phyloP scores from a whole-genome alignment of 805 yeast species.

The Zygoascus flipseniorum region DNA sequence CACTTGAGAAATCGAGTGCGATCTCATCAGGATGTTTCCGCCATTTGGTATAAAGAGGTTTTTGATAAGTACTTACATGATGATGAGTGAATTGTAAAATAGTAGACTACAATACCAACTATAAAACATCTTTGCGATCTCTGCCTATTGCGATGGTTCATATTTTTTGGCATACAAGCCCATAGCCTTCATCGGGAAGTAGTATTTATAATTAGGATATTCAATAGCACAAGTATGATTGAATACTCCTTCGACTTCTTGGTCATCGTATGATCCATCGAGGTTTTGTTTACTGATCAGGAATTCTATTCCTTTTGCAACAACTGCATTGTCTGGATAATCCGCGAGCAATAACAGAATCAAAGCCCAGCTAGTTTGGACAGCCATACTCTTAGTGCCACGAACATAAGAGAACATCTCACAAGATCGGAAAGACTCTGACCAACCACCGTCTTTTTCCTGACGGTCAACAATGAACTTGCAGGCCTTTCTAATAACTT shows the following conservation, averaged over 20 bases:
- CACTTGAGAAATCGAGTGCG: constrained; percentile 34
- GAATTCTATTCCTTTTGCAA: constrained; percentile 53
- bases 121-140: background rate
- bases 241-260: constrained; percentile 90
- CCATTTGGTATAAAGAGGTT: constrained; percentile 33
- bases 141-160: constrained; percentile 1
- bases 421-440: constrained; percentile 85
- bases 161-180: constrained; percentile 49
- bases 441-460: constrained; percentile 92
- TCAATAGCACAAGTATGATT: constrained; percentile 92
- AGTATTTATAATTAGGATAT: constrained; percentile 84
- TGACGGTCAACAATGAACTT: constrained; percentile 74
- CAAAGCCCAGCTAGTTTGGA: constrained; percentile 89
- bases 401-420: constrained; percentile 74
- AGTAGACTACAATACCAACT: background rate
- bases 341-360: constrained; percentile 74
- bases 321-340: constrained; percentile 61
- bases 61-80: constrained; percentile 17
- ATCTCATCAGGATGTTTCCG: constrained; percentile 34
- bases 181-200: constrained; percentile 87
- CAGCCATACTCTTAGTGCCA: constrained; percentile 54
- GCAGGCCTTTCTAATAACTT: constrained; percentile 64
- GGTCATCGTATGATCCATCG: constrained; percentile 81
- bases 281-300: constrained; percentile 56
- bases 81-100: constrained; percentile 1